Conservation (phyloP, 1,139 yeast species). For the Casaregolazyma lundiana region DNA sequence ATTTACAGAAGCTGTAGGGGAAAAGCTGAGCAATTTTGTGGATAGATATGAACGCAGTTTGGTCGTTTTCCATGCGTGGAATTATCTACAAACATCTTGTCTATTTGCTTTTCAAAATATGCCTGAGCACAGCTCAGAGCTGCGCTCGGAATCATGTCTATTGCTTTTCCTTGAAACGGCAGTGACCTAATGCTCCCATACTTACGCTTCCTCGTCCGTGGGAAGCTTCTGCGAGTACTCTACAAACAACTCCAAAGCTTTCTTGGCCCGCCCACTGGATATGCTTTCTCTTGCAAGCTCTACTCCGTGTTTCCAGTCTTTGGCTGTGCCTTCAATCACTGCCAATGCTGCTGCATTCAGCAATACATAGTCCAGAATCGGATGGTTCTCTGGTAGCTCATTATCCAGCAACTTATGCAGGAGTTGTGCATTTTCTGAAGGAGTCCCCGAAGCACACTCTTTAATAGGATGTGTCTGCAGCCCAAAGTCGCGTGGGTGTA, state of each 20-base stretch:
- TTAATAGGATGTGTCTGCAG: conserved; percentile 66
- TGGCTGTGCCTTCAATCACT: conserved; percentile 64
- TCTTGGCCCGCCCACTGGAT: conserved; percentile 57
- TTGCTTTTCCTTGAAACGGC: too few species aligned
- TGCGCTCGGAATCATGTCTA: too few species aligned
- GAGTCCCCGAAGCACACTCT: conserved; percentile 78
- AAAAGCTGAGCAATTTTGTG: too few species aligned
- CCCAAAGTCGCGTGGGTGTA: conserved; percentile 65
- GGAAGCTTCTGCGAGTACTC: conserved; percentile 12
- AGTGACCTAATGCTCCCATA: too few species aligned
- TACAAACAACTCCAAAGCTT: conserved; percentile 56
- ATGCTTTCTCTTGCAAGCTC: conserved; percentile 66
- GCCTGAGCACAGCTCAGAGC: too few species aligned
- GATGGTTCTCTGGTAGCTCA: conserved; percentile 47
- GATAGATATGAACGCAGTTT: too few species aligned
- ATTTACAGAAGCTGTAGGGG: conserved; percentile 62
- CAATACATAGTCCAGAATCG: conserved; percentile 80
- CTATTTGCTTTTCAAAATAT: too few species aligned
- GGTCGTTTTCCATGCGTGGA: too few species aligned
- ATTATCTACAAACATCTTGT: too few species aligned
- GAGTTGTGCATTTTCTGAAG: conserved; percentile 70
- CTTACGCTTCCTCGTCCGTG: too few species aligned
- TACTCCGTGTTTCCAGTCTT: conserved; percentile 73
- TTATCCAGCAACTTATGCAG: conserved; percentile 56
- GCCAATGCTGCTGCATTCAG: conserved; percentile 86